phyloP scores from a whole-genome alignment of 116 monocot genomes.

The Dioscorea cayenensis region DNA sequence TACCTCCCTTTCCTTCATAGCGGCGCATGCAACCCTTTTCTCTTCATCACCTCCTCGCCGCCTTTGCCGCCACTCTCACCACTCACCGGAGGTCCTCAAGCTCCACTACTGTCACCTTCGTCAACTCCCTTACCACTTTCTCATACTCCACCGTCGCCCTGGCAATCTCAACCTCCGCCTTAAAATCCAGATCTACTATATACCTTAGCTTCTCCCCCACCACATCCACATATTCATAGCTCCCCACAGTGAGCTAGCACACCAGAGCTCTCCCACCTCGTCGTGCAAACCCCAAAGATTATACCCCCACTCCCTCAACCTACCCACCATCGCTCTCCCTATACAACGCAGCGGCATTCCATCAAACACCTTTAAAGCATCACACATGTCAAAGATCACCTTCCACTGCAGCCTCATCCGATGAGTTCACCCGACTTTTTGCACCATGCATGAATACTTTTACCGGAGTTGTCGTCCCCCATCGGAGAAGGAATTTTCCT shows the following conservation, averaged over 20 bases:
- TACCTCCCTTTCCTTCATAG: conserved; percentile 47
- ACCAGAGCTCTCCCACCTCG: conserved; percentile 17
- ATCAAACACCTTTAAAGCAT: background rate
- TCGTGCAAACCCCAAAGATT: conserved; percentile 26
- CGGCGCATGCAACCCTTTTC: conserved; percentile 25
- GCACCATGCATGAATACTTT: background rate
- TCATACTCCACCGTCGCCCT: conserved; percentile 34
- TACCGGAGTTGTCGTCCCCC: background rate
- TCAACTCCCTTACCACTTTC: conserved; percentile 14
- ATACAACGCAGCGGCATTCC: conserved; percentile 1
- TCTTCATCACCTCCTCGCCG: conserved; percentile 20
- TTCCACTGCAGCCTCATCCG: background rate
- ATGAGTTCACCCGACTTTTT: conserved; percentile 3
- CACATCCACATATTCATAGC: conserved; percentile 47
- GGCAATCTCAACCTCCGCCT: conserved; percentile 36
- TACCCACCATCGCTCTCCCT: conserved; percentile 13
- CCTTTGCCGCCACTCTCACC: conserved; percentile 20
- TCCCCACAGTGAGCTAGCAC: conserved; percentile 16
- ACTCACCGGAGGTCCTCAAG: conserved; percentile 9
- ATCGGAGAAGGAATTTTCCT: too few relatives aligned
- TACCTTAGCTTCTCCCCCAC: conserved; percentile 17
- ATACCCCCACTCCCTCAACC: conserved; percentile 28
- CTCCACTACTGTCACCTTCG: conserved; percentile 23
- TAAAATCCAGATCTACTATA: conserved; percentile 39
- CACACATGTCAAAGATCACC: conserved; percentile 2